Evolutionary conservation across 768 basidiomycete genomes (phyloP).

Genomic region (Lentinus tigrinus): DNA sequence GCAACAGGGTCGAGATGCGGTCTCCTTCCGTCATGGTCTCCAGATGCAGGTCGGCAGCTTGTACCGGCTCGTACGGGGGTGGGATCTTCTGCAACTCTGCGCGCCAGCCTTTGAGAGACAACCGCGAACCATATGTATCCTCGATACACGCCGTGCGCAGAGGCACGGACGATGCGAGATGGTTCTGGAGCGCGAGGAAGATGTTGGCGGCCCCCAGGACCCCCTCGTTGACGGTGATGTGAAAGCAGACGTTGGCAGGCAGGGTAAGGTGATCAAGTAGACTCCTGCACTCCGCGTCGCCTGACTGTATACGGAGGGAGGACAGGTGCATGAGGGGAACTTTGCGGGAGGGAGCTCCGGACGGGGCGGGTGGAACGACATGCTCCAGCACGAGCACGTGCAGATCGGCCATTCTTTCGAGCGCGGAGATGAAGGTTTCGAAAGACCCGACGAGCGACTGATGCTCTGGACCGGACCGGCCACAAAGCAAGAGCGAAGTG

Average conservation of each 20-base stretch:
- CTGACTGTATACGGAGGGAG: not conserved
- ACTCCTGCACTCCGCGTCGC: not conserved
- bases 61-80: not conserved
- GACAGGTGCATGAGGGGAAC: not conserved
- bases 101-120: too few relatives aligned
- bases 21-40: not conserved
- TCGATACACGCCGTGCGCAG: too few relatives aligned
- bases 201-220: too few relatives aligned
- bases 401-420: not conserved
- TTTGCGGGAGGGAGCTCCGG: not conserved
- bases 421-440: not conserved
- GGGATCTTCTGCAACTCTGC: slow-evolving; percentile 1
- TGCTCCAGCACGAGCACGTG: not conserved
- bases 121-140: too few relatives aligned
- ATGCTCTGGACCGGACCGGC: not conserved
- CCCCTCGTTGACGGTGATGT: too few relatives aligned
- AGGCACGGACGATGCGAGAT: too few relatives aligned
- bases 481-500: not conserved
- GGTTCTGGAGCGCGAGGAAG: too few relatives aligned
- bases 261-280: too few relatives aligned
- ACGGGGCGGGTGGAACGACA: slow-evolving; percentile 2
- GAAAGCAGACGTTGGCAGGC: too few relatives aligned
- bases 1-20: not conserved
- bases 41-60: too few relatives aligned
- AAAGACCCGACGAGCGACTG: not conserved